phyloP scores from a whole-genome alignment of 495 filamentous ascomycete species.

The Friedmanniomyces simplex region DNA sequence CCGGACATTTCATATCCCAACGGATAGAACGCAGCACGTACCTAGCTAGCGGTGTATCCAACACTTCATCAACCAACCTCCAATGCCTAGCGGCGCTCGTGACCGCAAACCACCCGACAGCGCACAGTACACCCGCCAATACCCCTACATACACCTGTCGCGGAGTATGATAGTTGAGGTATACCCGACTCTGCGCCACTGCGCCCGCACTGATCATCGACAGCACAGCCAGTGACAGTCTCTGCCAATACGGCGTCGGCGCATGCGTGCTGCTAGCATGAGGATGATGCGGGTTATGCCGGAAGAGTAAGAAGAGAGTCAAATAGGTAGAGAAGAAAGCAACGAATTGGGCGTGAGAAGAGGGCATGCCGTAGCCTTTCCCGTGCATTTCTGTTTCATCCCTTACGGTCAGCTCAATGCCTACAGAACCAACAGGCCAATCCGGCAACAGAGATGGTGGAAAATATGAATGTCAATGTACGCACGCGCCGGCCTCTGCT shows the following conservation, averaged over 20 bases:
- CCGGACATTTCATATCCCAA: no score
- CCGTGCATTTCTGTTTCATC: constrained; percentile 60
- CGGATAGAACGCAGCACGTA: not conserved
- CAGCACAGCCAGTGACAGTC: constrained; percentile 45
- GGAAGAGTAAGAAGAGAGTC: constrained; percentile 66
- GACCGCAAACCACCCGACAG: constrained; percentile 65
- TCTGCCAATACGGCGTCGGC: constrained; percentile 47
- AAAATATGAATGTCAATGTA: constrained; percentile 5
- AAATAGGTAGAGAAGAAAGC: constrained; percentile 79
- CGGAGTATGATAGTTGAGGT: constrained; percentile 86
- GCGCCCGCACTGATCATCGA: constrained; percentile 50
- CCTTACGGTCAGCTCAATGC: not conserved
- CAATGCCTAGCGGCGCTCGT: constrained; percentile 52
- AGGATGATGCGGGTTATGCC: constrained; percentile 51
- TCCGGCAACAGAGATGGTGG: not conserved
- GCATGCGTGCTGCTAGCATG: constrained; percentile 38
- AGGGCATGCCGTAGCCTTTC: constrained; percentile 99
- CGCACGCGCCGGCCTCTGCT: constrained; percentile 71
- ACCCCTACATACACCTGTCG: constrained; percentile 76
- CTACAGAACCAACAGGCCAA: no score
- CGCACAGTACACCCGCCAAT: constrained; percentile 59
- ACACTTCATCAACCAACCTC: constrained; percentile 57
- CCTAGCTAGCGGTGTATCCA: constrained; percentile 56
- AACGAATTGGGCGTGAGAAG: constrained; percentile 90
- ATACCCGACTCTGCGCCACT: constrained; percentile 73